Percentiles rank a stretch among this genome's conserved stretches.
Evolutionary conservation across 306 rosid species (phyloP).

Genomic region (Cyamopsis tetragonoloba): DNA sequence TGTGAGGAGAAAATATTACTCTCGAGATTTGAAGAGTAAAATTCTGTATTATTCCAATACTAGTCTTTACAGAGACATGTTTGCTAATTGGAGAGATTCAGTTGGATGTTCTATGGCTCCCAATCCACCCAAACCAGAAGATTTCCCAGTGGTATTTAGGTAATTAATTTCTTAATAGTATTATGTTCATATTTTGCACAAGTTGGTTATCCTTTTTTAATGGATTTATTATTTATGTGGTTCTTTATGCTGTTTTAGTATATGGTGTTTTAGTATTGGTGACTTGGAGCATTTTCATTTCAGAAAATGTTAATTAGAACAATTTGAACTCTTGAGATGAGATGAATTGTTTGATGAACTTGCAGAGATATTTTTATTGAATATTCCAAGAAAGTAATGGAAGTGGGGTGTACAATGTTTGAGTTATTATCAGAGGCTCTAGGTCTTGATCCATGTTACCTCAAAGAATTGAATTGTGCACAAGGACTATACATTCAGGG

Average conservation of each 20-base stretch:
- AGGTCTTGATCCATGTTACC: constrained; percentile 31
- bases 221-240: too few relatives aligned
- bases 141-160: constrained; percentile 9
- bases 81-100: constrained; percentile 57
- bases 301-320: not conserved
- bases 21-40: not conserved
- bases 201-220: too few relatives aligned
- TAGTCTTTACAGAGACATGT: constrained; percentile 31
- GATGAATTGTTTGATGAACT: not conserved
- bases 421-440: constrained; percentile 48
- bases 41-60: constrained; percentile 35
- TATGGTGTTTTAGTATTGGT: not conserved
- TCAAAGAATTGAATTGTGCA: constrained; percentile 30
- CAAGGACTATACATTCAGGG: constrained; percentile 29
- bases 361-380: constrained; percentile 36
- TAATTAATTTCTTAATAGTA: not conserved
- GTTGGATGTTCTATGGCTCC: constrained; percentile 21
- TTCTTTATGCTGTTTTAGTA: too few relatives aligned
- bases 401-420: constrained; percentile 25
- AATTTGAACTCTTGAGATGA: not conserved
- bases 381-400: constrained; percentile 37
- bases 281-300: not conserved
- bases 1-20: constrained; percentile 19
- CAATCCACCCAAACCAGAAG: constrained; percentile 14
- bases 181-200: too few relatives aligned